Base-by-base conservation (phyloP, 306 rosid genomes). In the Casuarina equisetifolia region DNA sequence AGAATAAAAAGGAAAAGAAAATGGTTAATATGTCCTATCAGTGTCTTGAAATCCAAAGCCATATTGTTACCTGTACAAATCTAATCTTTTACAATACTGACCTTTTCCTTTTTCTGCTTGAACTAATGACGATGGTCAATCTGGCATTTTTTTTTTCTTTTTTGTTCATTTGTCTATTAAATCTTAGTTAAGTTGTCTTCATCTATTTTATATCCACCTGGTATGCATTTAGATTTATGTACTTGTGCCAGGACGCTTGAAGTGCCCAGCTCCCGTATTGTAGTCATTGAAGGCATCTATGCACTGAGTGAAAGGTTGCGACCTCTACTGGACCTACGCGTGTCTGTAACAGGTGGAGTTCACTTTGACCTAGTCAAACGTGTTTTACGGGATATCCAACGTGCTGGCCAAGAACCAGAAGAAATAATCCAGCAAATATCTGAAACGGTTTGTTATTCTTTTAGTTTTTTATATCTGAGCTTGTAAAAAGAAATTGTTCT, bases 341-440 rank as follows among this genome's bases (percentile, higher is more conserved):
- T 96, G 61, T 96, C 98, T 82, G 99, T 96, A 78, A 96, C 94
- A 9, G 99, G 99, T 13, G 99, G 98, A 88, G 99, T 96, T 81
- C 99, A 96, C 90, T 89, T 96, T 83, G 99, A 96, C 88, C 98
- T 96, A 69, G 98, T 96, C 69, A 96, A 96, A 83, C 83, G 99
- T 83, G 99, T 96, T 70, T 86, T 96, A 70, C 92, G 99, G 69
- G 99, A 96, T 82, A 90, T 96, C 74, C 98, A 96, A 76, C 93
- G 99, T 58, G 99, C 99, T 78, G 94, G 97, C 75, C 99, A 92
- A 85, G 94, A 92, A 82, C 99, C 99, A 43, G 96, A 96, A 92
- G 99, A 96, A 89, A 96, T 96, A 64, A 96, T 96, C 81, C 93
- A 92, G 84, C 99, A 96, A 90, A 96, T 96, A 88, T 96, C 99